Evolutionary conservation across 768 basidiomycete species (phyloP), one percentile per base, ranked within the genome.

Genomic region (Lactifluus subvellereus): DNA sequence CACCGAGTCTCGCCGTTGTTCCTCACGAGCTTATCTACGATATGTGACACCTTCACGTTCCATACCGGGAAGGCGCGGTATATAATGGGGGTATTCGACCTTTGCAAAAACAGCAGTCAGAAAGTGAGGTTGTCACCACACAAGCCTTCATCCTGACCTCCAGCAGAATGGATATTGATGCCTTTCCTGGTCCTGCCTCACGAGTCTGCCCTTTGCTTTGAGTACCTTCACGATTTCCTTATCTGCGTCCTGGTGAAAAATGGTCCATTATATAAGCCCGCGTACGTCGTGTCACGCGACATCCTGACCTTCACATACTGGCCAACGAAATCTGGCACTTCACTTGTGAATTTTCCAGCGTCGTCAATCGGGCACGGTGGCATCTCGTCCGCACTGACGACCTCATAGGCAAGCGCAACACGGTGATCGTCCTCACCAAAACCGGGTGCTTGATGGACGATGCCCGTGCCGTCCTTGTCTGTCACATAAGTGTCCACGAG

Each of bases 381-480:
- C 83, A 94, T 86, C 73, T 98, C 95, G 50, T 96, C 95, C 0
- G 83, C 78, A 30, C 80, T 79, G n/a, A 98, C 73, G 57, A 98
- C 83, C 20, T 88, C 91, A 69, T 96, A 82, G 4, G 85, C 84
- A 64, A 96, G 81, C 32, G 91, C 88, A 69, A 99, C 84, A 57
- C 97, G 90, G 74, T 98, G 92, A 82, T 99, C 97, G 70, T 99
- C 97, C 73, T 98, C 96, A 78, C 97, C 97, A 71, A 97, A 98
- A 0, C 89, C 95, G 2, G 97, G 97, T 2, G 97, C 94, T 77
- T 99, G 97, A 73, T 99, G 97, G 35, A 99, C 97, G 70, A 98
- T 95, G 69, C 97, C 97, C 33, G 97, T 99, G 71, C 97, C 97
- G 63, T 94, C 91, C 16, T 85, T 82, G 68, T 88, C 89, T 4